Conservation (phyloP, 371 early-diverging fungal genomes). For the Syncephalastrum sp. region DNA sequence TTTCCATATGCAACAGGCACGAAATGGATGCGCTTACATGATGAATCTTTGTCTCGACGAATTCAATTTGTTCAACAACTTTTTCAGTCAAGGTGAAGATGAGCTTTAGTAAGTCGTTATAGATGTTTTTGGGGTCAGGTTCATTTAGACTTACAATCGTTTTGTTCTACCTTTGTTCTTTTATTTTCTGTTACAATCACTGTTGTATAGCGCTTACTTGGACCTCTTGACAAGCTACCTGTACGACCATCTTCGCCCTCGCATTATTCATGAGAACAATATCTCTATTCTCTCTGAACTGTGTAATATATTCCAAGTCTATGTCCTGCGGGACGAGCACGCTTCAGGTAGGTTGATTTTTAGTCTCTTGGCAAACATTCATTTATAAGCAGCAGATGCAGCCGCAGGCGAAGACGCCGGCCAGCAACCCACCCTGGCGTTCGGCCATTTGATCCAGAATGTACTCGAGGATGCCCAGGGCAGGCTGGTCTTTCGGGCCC, state of each 20-base stretch:
- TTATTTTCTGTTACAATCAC: background rate
- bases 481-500: slow-evolving; percentile 81
- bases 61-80: slow-evolving; percentile 69
- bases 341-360: slow-evolving; percentile 17
- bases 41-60: slow-evolving; percentile 81
- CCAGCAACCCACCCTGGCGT: slow-evolving; percentile 37
- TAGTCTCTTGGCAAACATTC: background rate
- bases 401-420: slow-evolving; percentile 2
- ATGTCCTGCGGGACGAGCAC: slow-evolving; percentile 55
- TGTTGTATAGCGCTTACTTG: slow-evolving; percentile 57
- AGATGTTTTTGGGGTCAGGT: background rate
- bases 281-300: slow-evolving; percentile 80
- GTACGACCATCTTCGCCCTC: slow-evolving; percentile 83
- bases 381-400: background rate
- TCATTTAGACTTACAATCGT: background rate
- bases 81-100: slow-evolving; percentile 71
- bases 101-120: slow-evolving; percentile 41
- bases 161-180: background rate
- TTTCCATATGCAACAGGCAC: slow-evolving; percentile 43
- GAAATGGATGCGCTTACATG: slow-evolving; percentile 78
- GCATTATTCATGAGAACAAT: slow-evolving; percentile 79
- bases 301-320: slow-evolving; percentile 69
- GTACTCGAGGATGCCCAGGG: slow-evolving; percentile 85
- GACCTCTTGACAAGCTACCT: slow-evolving; percentile 65
- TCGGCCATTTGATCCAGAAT: slow-evolving; percentile 68